phyloP scores from a whole-genome alignment of 2,329 filamentous ascomycete species.

The Aureobasidium sp. region DNA sequence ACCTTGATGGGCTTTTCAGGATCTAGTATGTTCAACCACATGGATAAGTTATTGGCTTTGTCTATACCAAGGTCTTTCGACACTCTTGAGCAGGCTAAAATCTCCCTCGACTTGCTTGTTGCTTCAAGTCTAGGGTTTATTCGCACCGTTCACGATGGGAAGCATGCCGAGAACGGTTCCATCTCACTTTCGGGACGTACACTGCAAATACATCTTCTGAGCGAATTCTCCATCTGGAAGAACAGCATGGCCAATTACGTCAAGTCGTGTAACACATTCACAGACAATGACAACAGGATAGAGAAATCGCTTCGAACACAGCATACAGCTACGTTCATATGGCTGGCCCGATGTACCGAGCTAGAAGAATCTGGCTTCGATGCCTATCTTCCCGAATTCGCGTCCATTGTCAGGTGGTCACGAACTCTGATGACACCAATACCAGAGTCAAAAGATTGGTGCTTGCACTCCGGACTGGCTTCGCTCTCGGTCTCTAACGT shows the following conservation, averaged over 20 bases:
- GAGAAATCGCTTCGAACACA: slow-evolving; percentile 17
- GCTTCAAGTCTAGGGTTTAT: background rate
- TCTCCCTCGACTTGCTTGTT: background rate
- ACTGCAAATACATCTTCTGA: background rate
- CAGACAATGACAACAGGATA: background rate
- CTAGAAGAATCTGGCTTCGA: slow-evolving; percentile 19
- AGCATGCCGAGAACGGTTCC: background rate
- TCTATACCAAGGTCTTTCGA: background rate
- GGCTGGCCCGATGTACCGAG: slow-evolving; percentile 18
- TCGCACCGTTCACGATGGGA: background rate
- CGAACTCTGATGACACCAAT: background rate
- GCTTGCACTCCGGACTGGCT: slow-evolving; percentile 5
- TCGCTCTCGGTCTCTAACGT: background rate
- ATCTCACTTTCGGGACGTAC: background rate
- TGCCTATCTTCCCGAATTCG: slow-evolving; percentile 19
- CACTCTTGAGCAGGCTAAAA: background rate
- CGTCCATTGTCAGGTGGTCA: slow-evolving; percentile 15
- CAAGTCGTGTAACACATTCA: background rate
- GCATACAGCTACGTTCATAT: slow-evolving; percentile 19
- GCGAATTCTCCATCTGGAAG: background rate
- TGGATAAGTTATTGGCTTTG: background rate
- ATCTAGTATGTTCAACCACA: background rate
- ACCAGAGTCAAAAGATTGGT: background rate
- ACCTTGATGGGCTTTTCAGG: background rate
- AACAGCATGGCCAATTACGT: background rate